Evolutionary conservation across 352 stramenopile species (phyloP).

Genomic region (Phytopythium mirpurense): DNA sequence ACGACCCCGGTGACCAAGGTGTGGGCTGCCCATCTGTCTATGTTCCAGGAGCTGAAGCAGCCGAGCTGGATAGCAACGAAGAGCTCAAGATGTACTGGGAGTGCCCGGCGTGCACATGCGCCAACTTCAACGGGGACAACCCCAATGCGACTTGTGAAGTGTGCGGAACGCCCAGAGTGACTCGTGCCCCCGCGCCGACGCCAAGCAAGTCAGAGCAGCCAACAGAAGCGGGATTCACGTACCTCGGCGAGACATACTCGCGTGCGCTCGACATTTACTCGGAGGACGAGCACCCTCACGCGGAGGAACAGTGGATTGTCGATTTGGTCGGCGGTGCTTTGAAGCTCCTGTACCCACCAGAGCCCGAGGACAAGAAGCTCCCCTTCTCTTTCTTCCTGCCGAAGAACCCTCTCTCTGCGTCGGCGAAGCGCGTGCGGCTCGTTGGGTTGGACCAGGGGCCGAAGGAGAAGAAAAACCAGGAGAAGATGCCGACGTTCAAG

Average conservation of each 20-base stretch:
- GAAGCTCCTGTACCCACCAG: conserved; percentile 61
- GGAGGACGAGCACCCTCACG: conserved; percentile 63
- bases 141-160: conserved; percentile 72
- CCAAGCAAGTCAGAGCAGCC: conserved; percentile 12
- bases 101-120: conserved; percentile 75
- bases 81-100: conserved; percentile 89
- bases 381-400: conserved; percentile 74
- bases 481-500: conserved; percentile 92
- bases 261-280: conserved; percentile 77
- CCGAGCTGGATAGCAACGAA: conserved; percentile 7
- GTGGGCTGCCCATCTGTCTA: conserved; percentile 62
- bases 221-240: conserved; percentile 43
- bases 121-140: conserved; percentile 86
- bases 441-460: conserved; percentile 63
- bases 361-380: conserved; percentile 78
- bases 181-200: conserved; percentile 8
- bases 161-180: conserved; percentile 50
- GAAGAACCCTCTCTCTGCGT: conserved; percentile 33
- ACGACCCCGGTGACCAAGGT: conserved; percentile 70
- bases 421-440: conserved; percentile 43
- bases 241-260: conserved; percentile 55
- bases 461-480: conserved; percentile 68
- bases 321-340: conserved; percentile 59
- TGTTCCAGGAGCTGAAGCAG: conserved; percentile 12
- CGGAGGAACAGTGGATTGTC: conserved; percentile 68